These are phyloP conservation scores for Monosporascus sp. DNA, from an alignment of 2,329 filamentous ascomycete genomes.

Conservation along the genomic window DNA sequence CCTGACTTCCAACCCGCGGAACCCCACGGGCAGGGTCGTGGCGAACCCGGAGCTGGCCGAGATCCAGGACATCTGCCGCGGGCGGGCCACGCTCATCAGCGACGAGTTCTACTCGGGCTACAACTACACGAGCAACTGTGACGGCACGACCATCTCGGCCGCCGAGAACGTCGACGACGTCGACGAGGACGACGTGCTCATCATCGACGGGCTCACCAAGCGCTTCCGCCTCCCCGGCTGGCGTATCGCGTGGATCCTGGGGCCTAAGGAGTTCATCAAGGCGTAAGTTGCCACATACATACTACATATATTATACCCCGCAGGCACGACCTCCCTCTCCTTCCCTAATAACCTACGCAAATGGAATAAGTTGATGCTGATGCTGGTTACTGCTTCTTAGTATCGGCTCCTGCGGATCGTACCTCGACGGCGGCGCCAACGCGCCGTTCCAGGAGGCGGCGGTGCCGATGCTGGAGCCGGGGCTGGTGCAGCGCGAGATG, in stretches of 20 bases:
- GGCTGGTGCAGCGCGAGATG: conserved; percentile 80
- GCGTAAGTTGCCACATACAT: conserved; percentile 45
- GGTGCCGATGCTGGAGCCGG: conserved; percentile 85
- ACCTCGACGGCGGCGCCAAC: conserved; percentile 90
- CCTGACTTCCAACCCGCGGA: conserved; percentile 90
- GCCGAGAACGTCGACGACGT: conserved; percentile 89
- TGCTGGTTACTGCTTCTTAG: conserved; percentile 22
- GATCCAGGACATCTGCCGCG: conserved; percentile 90
- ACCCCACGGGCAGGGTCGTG: conserved; percentile 87
- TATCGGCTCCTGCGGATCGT: conserved; percentile 86
- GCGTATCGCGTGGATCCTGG: conserved; percentile 94
- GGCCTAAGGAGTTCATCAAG: conserved; percentile 93
- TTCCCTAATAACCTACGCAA: background rate
- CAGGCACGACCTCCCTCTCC: background rate
- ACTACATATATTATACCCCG: background rate
- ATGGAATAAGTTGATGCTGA: conserved; percentile 3
- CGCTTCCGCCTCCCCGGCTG: conserved; percentile 93
- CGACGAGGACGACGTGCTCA: conserved; percentile 82
- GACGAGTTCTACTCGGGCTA: conserved; percentile 97
- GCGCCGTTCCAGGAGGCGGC: conserved; percentile 95
- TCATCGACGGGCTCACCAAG: conserved; percentile 95
- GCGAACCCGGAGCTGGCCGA: conserved; percentile 77
- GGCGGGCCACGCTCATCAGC: conserved; percentile 84
- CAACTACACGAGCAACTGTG: conserved; percentile 90
- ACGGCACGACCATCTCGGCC: conserved; percentile 81